phyloP scores from a whole-genome alignment of 495 filamentous ascomycete species.

The Penicillium canescens region DNA sequence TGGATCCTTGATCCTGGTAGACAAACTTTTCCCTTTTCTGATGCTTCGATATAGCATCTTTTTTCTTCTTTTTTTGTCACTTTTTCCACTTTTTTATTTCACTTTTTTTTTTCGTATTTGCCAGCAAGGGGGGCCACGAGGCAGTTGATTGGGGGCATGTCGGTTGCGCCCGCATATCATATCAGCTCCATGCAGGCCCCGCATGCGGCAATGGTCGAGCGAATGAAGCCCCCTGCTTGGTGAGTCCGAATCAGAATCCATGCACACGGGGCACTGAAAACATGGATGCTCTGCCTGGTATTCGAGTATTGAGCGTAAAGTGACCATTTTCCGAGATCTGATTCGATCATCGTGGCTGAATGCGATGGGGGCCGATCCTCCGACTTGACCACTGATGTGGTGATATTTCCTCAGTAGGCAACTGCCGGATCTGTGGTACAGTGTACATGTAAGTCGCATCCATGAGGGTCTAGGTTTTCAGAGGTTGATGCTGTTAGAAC shows the following conservation, averaged over 20 bases:
- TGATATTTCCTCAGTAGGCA: slow-evolving; percentile 1
- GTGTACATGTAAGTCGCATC: no score
- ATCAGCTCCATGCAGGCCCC: slow-evolving; percentile 14
- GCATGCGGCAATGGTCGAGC: slow-evolving; percentile 24
- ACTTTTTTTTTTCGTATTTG: background rate
- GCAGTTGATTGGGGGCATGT: background rate
- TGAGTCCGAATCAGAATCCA: slow-evolving; percentile 8
- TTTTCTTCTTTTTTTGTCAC: background rate
- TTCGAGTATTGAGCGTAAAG: background rate
- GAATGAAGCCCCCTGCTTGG: background rate
- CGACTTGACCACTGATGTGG: background rate
- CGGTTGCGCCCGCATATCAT: slow-evolving; percentile 17
- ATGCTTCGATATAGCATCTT: background rate
- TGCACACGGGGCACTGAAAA: slow-evolving; percentile 20
- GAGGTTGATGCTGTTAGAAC: no score
- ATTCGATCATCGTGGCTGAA: slow-evolving; percentile 16
- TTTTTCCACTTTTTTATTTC: background rate
- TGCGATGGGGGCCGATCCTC: slow-evolving; percentile 3
- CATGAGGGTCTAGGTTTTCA: no score
- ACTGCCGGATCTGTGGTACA: background rate
- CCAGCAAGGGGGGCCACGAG: background rate
- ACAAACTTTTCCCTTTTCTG: background rate
- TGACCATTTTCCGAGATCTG: slow-evolving; percentile 5
- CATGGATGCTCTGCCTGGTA: slow-evolving; percentile 13
- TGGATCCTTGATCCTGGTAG: background rate